These are phyloP conservation scores for Ceratobasidium sp. DNA, from an alignment of 1,284 basidiomycete species.

Conservation along the genomic window DNA sequence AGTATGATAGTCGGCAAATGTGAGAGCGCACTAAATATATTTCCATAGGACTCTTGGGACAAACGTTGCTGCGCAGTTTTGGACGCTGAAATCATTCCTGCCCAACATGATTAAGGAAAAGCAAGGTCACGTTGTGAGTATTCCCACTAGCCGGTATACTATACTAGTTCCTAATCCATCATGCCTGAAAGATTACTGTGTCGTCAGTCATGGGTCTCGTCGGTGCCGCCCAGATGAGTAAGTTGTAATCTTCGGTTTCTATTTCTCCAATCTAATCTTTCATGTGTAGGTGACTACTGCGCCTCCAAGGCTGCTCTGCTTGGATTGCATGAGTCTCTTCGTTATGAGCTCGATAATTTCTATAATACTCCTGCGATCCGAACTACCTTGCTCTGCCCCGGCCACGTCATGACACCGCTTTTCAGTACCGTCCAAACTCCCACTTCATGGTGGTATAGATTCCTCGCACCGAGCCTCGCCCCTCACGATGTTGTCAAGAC, in stretches of 20 bases:
- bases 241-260: constrained; percentile 54
- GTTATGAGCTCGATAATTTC: constrained; percentile 85
- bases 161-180: constrained; percentile 22
- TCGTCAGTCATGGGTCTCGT: constrained; percentile 83
- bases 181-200: constrained; percentile 74
- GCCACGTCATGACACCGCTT: constrained; percentile 79
- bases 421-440: constrained; percentile 72
- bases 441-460: constrained; percentile 65
- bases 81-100: constrained; percentile 93
- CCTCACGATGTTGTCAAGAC: constrained; percentile 82
- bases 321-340: constrained; percentile 81
- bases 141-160: constrained; percentile 4
- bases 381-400: constrained; percentile 84
- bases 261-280: constrained; percentile 46
- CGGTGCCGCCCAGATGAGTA: constrained; percentile 85
- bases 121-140: constrained; percentile 85
- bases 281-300: constrained; percentile 81
- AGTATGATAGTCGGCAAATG: constrained; percentile 52
- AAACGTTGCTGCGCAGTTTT: constrained; percentile 91
- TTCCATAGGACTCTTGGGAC: constrained; percentile 84
- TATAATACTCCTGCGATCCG: constrained; percentile 80
- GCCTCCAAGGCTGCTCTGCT: constrained; percentile 89
- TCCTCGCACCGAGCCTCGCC: constrained; percentile 79
- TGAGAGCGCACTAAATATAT: neutral
- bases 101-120: constrained; percentile 86